These are phyloP conservation scores for Podosphaera fusca DNA, from an alignment of 2,329 filamentous ascomycete genomes.

Conservation along the genomic window DNA sequence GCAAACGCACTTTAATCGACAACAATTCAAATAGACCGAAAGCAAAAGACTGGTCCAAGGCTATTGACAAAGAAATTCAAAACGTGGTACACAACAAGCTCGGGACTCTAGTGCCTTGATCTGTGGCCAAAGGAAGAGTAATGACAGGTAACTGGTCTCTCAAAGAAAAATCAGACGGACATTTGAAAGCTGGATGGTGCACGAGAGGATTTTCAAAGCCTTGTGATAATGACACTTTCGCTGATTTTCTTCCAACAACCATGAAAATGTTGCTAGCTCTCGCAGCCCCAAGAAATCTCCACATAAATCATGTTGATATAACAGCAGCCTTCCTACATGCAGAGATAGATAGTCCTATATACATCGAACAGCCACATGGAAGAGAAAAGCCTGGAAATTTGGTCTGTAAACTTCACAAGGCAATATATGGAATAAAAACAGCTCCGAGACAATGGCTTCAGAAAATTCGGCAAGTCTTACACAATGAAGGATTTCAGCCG, in stretches of 20 bases:
- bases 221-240: background rate
- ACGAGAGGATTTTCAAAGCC: background rate
- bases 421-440: background rate
- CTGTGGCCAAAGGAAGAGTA: background rate
- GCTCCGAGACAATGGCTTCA: background rate
- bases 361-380: background rate
- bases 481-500: background rate
- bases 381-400: background rate
- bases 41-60: background rate
- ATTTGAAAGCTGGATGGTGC: background rate
- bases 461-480: background rate
- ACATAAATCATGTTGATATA: background rate
- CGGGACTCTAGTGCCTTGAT: background rate
- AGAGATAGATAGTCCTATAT: background rate
- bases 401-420: background rate
- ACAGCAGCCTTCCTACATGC: background rate
- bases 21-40: background rate
- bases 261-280: too few species aligned
- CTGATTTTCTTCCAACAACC: background rate
- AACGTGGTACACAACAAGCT: background rate
- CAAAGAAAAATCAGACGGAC: background rate
- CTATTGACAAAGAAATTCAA: background rate
- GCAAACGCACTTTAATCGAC: too few species aligned
- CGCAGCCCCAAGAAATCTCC: background rate
- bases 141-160: background rate